Base-by-base conservation (phyloP, 1,284 basidiomycete species). In the Farysia itapuensis region DNA sequence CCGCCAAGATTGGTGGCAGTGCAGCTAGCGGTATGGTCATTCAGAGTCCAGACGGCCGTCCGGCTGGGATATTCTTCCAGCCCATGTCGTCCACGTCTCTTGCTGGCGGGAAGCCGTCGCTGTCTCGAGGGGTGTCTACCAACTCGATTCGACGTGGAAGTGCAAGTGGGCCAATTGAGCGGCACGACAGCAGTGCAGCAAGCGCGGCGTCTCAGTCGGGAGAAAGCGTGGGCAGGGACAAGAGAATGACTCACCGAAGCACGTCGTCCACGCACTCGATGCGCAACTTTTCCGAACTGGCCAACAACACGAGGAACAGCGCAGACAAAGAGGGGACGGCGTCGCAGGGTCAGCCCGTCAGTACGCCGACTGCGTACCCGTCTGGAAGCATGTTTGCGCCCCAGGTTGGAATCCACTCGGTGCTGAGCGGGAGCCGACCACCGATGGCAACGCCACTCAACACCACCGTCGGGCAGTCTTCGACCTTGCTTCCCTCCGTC, bases 41-140 rank as follows among this genome's bases (percentile, higher is more conserved):
- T 39, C 90, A 93, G 61, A 89, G 86, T 70, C 89, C 90, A 0
- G 90, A 95, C 72, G 94, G 94, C 0, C 85, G 91, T 56, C 89
- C 91, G 0, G 85, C 90, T 16, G 93, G 91, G 5, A 93, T 98
- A 59, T 90, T 92, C 79, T 98, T 98, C 78, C 88, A 93, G 64
- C 94, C 94, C 5, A 54, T 50, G 28, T 40, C 51, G 11, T 48
- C 42, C n/a, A 39, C 19, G 5, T 34, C 39, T 6, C n/a, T 18
- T 9, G n/a, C 56, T 24, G 44, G 45, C 13, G 3, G 32, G 5
- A 61, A 56, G 15, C 52, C 58, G 5, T 24, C 39, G 8, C 34
- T 52, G 18, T 48, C 43, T 5, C 47, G 58, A 13, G 59, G 63
- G 6, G 28, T 48, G 6, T 57, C 58, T 0, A 38, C 46, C 6